Base-by-base conservation (phyloP, 352 stramenopile species). In the Chrysophaeum taylorii region DNA sequence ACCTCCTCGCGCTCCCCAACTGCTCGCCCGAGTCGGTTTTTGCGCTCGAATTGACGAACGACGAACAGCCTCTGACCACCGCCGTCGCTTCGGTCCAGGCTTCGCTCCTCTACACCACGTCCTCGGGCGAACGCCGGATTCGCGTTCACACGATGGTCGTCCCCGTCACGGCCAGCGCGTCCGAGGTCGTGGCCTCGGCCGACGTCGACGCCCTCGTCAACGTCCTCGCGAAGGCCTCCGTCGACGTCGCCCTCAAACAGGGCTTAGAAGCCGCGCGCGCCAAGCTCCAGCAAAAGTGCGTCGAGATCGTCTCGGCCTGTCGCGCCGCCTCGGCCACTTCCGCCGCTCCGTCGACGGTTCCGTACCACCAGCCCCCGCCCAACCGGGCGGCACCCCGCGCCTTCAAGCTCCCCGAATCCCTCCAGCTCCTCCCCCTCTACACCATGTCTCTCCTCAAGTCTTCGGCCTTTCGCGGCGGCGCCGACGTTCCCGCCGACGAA, bases 401-500 rank as follows among this genome's bases (percentile, higher is more conserved):
- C 72, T 23, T 93, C 52, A 84, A 88, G 45, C 78, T 94, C 31
- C 91, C 92, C 0, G 89, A 96, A 64, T 92, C 87, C 64, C 79
- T 98, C 21, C 85, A 96, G 75, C 83, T 98, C 35, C 80, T 98
- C 23, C 94, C 94, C 45, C 82, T 98, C 41, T 98, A 98, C 69
- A 87, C 94, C 79, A 95, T 98, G 87, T 93, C 93, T 38, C 78
- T 98, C 62, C 88, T 97, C 78, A 99, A 99, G 84, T 97, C 94
- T 82, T 85, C 93, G 29, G 89, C 91, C 1, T 93, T 98, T 72
- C 87, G 96, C 70, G 96, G 96, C 68, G 94, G 94, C 27, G 95
- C 86, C 39, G 95, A 98, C 75, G 80, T 98, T 43, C 92, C 92
- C 69, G 84, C 92, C 18, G 96, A 99, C 79, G 92, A 98, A 73